phyloP scores from a whole-genome alignment of 2,329 filamentous ascomycete species.

The Lomentospora prolificans region DNA sequence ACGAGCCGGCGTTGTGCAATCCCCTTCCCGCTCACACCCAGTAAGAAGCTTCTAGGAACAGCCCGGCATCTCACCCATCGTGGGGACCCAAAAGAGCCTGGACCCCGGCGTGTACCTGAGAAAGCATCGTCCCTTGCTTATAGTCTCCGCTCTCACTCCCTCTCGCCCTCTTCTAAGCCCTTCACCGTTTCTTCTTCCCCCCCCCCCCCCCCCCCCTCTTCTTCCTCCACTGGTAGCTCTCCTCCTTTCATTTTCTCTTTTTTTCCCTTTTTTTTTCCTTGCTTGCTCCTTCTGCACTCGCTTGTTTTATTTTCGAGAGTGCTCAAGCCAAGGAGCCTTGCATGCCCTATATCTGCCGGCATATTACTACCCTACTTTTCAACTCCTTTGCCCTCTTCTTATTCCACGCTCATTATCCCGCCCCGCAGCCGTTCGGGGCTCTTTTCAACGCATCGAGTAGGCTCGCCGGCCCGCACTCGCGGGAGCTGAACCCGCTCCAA shows the following conservation, averaged over 20 bases:
- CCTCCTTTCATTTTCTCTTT: background rate
- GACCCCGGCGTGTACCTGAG: too few relatives aligned
- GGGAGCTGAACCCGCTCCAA: background rate
- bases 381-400: background rate
- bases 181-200: background rate
- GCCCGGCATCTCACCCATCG: too few relatives aligned
- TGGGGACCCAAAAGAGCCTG: too few relatives aligned
- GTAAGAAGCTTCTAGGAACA: background rate
- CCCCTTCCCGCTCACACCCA: background rate
- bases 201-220: background rate
- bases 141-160: too few relatives aligned
- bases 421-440: background rate
- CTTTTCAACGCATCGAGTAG: background rate
- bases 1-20: background rate
- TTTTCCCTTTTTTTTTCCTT: background rate
- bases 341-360: background rate
- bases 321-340: too few relatives aligned
- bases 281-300: background rate
- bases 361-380: background rate
- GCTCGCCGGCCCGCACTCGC: background rate
- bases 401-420: background rate
- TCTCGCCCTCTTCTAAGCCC: background rate
- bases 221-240: background rate
- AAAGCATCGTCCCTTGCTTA: too few relatives aligned
- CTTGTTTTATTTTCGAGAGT: too few relatives aligned